A percentile compares a stretch with the other conserved stretches of the same genome.
Evolutionary conservation across 169 alveolate genomes (phyloP).

Genomic region (Prorocentrum cordatum): DNA sequence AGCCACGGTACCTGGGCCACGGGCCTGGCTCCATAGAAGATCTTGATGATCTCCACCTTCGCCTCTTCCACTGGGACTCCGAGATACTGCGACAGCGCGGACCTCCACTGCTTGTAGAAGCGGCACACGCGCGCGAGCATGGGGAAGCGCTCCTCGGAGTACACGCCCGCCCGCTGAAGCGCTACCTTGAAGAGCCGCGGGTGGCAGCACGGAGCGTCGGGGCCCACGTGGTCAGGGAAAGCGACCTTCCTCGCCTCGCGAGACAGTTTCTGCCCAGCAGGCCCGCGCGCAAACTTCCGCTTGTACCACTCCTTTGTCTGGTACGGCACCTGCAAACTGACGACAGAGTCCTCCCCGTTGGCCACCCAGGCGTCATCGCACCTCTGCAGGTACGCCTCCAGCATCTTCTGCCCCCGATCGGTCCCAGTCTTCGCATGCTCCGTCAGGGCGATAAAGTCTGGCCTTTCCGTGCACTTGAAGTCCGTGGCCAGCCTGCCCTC

Average conservation of each 20-base stretch:
- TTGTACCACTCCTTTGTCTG: too few relatives aligned
- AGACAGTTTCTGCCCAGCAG: not conserved
- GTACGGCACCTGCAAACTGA: too few relatives aligned
- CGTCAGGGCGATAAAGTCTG: not conserved
- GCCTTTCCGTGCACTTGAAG: not conserved
- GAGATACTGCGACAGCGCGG: not conserved
- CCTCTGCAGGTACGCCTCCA: too few relatives aligned
- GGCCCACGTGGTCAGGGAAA: not conserved
- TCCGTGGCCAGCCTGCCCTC: not conserved
- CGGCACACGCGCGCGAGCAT: not conserved
- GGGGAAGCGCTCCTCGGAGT: not conserved
- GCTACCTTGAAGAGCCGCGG: not conserved
- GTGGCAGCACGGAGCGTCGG: not conserved
- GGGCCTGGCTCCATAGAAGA: not conserved
- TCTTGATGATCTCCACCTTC: not conserved
- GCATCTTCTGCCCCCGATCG: not conserved
- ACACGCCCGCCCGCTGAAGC: not conserved
- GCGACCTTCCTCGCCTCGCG: not conserved
- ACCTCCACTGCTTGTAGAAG: not conserved
- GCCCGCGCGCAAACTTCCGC: not conserved
- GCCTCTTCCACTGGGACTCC: not conserved
- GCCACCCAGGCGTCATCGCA: too few relatives aligned
- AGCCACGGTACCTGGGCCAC: not conserved
- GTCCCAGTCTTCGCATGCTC: not conserved
- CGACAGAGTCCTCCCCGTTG: too few relatives aligned